Conservation (phyloP, 2,329 filamentous ascomycete species). For the Penicillium sp. region DNA sequence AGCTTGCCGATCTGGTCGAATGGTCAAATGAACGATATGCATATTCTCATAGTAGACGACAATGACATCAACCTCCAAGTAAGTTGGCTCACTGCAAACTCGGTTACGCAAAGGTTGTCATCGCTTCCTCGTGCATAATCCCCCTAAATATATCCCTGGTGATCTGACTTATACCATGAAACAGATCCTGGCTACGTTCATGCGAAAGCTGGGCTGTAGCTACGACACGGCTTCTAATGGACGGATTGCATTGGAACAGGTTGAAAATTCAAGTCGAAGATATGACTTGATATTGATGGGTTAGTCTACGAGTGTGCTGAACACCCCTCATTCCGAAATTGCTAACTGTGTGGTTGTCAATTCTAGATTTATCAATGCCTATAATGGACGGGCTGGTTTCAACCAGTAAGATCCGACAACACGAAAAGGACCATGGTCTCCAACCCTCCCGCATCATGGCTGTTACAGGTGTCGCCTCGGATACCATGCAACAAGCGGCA, state of each 20-base stretch:
- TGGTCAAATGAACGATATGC: constrained; percentile 6
- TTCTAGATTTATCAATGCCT: constrained; percentile 47
- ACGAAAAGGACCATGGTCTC: constrained; percentile 30
- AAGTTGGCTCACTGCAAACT: not conserved
- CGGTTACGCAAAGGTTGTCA: not conserved
- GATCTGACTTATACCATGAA: not conserved
- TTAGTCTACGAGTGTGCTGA: constrained; percentile 8
- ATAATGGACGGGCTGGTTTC: constrained; percentile 47
- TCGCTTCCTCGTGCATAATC: not conserved
- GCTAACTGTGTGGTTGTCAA: not conserved
- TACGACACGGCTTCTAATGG: constrained; percentile 43
- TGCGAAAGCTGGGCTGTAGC: constrained; percentile 38
- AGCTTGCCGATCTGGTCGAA: not conserved
- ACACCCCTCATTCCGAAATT: not conserved
- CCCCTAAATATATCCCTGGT: too few relatives aligned
- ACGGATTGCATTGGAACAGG: constrained; percentile 40
- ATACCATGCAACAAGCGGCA: constrained; percentile 34
- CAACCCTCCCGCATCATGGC: constrained; percentile 31
- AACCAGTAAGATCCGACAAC: constrained; percentile 42
- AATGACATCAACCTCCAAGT: constrained; percentile 45
- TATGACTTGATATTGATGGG: constrained; percentile 41
- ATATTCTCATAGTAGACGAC: constrained; percentile 44
- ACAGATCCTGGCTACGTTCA: constrained; percentile 40
- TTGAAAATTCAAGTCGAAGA: constrained; percentile 26
- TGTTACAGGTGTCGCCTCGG: constrained; percentile 35